Evolutionary conservation across 1,139 yeast genomes (phyloP).

Genomic region (Suhomyces terraborum): DNA sequence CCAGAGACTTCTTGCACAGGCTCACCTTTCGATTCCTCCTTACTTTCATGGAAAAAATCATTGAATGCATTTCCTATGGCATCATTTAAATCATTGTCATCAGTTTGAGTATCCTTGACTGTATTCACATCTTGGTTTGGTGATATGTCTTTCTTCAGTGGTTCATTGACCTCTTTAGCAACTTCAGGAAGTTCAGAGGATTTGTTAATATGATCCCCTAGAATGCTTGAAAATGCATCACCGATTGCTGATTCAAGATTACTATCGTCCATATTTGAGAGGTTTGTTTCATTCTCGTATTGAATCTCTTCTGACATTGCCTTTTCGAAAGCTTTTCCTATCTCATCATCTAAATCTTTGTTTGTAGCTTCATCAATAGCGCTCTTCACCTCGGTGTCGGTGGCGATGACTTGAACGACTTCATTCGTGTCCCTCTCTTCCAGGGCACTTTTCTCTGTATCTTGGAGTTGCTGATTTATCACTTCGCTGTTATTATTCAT

Average conservation of each 20-base stretch:
- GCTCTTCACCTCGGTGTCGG: not conserved
- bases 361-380: not conserved
- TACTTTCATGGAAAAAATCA: conserved; percentile 8
- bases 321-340: conserved; percentile 1
- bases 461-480: too few species aligned
- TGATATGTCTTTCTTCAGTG: not conserved
- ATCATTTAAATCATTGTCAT: conserved; percentile 20
- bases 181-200: not conserved
- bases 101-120: conserved; percentile 1
- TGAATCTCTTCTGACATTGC: conserved; percentile 1
- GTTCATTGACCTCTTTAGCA: not conserved
- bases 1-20: not conserved
- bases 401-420: not conserved
- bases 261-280: not conserved
- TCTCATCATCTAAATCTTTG: not conserved
- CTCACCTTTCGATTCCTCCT: not conserved
- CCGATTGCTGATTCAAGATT: not conserved
- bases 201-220: not conserved
- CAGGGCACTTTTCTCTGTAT: not conserved
- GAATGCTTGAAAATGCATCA: not conserved
- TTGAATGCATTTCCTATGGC: conserved; percentile 32
- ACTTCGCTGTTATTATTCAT: not conserved
- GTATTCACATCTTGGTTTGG: not conserved
- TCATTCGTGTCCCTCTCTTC: not conserved
- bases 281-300: not conserved